Percentiles rank a stretch among this genome's conserved stretches.
These are phyloP conservation scores for Fusarium nematophilum DNA, from an alignment of 2,329 filamentous ascomycete genomes.

Conservation along the genomic window DNA sequence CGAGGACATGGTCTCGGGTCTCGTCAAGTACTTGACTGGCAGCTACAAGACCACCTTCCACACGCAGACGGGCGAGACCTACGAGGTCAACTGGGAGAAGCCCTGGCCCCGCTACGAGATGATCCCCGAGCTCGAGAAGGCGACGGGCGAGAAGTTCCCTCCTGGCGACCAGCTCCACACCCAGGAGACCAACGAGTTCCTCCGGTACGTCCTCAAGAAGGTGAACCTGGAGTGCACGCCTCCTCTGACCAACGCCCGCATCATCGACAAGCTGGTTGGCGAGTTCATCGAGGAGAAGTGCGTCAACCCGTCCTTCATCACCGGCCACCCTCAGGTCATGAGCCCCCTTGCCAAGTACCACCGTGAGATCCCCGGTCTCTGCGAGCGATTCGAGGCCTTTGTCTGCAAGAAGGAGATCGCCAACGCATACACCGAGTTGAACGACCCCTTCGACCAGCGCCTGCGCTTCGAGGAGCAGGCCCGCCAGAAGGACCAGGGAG, in stretches of 20 bases:
- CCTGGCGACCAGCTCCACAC: slow-evolving; percentile 91
- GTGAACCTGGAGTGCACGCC: slow-evolving; percentile 89
- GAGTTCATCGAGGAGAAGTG: slow-evolving; percentile 96
- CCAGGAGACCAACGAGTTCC: slow-evolving; percentile 86
- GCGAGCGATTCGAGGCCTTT: slow-evolving; percentile 97
- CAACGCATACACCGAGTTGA: slow-evolving; percentile 96
- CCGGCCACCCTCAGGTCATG: slow-evolving; percentile 79
- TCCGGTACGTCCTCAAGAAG: slow-evolving; percentile 87
- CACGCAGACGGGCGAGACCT: slow-evolving; percentile 85
- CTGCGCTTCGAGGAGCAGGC: slow-evolving; percentile 90
- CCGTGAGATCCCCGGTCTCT: slow-evolving; percentile 82
- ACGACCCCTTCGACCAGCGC: slow-evolving; percentile 92
- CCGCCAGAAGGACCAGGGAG: slow-evolving; percentile 93
- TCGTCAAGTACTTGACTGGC: slow-evolving; percentile 91
- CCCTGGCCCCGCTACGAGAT: slow-evolving; percentile 96
- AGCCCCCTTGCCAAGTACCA: slow-evolving; percentile 97
- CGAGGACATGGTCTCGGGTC: slow-evolving; percentile 89
- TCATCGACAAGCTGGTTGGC: slow-evolving; percentile 94
- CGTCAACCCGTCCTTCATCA: slow-evolving; percentile 79
- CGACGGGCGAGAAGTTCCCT: slow-evolving; percentile 93
- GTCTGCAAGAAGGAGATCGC: slow-evolving; percentile 83
- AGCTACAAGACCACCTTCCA: slow-evolving; percentile 87
- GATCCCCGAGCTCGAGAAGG: slow-evolving; percentile 87
- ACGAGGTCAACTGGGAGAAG: slow-evolving; percentile 94
- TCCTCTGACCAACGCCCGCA: slow-evolving; percentile 91